These are phyloP conservation scores for Coniochaeta sp. DNA, from an alignment of 2,329 filamentous ascomycete genomes.

Conservation along the genomic window DNA sequence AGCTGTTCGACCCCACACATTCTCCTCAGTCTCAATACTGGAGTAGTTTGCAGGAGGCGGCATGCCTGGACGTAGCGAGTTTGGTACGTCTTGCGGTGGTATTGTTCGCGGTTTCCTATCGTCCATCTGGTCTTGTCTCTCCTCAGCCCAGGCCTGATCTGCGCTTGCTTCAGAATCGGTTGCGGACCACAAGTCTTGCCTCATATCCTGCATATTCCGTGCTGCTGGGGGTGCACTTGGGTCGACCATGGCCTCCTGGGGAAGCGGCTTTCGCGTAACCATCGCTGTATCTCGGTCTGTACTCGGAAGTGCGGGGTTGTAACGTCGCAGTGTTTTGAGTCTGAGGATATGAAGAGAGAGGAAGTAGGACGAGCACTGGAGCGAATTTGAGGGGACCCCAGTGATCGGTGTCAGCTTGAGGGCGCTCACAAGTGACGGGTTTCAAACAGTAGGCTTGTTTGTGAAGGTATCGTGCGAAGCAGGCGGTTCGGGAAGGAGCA, in stretches of 20 bases:
- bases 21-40: slow-evolving; percentile 23
- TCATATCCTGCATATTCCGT: slow-evolving; percentile 17
- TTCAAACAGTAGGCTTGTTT: neutral
- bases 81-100: slow-evolving; percentile 18
- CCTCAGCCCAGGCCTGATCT: slow-evolving; percentile 21
- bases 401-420: neutral
- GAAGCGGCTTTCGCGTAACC: slow-evolving; percentile 33
- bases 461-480: neutral
- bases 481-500: neutral
- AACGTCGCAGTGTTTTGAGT: slow-evolving; percentile 7
- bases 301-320: neutral
- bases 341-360: neutral
- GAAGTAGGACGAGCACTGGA: neutral
- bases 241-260: slow-evolving; percentile 19
- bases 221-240: slow-evolving; percentile 15
- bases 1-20: slow-evolving; percentile 25
- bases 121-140: slow-evolving; percentile 6
- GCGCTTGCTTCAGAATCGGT: slow-evolving; percentile 23
- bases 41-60: slow-evolving; percentile 12
- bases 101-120: slow-evolving; percentile 2
- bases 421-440: neutral
- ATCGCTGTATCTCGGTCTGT: slow-evolving; percentile 16
- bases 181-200: slow-evolving; percentile 23
- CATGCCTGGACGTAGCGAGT: slow-evolving; percentile 24
- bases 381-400: neutral